Evolutionary conservation across 2,329 filamentous ascomycete genomes (phyloP), one percentile per base, ranked within the genome.

Genomic region (Ophiostoma australiae): DNA sequence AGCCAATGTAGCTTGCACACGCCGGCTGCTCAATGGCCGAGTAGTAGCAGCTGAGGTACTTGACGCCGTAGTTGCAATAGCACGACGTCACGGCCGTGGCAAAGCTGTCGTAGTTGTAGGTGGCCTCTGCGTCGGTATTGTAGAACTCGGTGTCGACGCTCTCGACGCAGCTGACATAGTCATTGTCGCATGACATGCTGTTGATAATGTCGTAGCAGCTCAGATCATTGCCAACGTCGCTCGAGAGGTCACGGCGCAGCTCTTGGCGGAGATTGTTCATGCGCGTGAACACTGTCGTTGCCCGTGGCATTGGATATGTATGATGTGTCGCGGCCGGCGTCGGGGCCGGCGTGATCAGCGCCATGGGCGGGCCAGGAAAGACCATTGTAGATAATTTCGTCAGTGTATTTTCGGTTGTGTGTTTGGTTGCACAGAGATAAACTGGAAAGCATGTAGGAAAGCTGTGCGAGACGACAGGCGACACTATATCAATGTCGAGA

Each of bases 1-100:
- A 73, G 20, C 72, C 67, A 20, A 70, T 70, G 23, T 73, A 72
- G 48, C 61, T 67, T 11, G 69, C 37, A 44, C 76, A 76, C 2
- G 27, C 66, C 72, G 69, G 13, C 68, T 70, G 39, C 58, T 20
- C 72, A 15, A 68, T 61, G 67, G 67, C 71, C 20, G 65, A 70
- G 52, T 69, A 76, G 70, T 71, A 75, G 69, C 76, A 77, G 70
- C 74, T 72, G 11, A 76, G 72, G 55, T 76, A 77, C 31, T 70
- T 67, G 5, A 73, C 58, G 70, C 76, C 76, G 52, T 75, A 74
- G 52, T 44, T 72, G 74, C 76, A 77, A 70, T 74, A 73, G 69
- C 76, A 77, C 11, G 73, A 69, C 0, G 71, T 72, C 33, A 69
- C 61, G 27, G 58, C 69, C 6, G 10, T 31, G 52, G 17, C 52